Conservation (phyloP, 1,139 yeast genomes). For the Geotrichum phurueaensis region DNA sequence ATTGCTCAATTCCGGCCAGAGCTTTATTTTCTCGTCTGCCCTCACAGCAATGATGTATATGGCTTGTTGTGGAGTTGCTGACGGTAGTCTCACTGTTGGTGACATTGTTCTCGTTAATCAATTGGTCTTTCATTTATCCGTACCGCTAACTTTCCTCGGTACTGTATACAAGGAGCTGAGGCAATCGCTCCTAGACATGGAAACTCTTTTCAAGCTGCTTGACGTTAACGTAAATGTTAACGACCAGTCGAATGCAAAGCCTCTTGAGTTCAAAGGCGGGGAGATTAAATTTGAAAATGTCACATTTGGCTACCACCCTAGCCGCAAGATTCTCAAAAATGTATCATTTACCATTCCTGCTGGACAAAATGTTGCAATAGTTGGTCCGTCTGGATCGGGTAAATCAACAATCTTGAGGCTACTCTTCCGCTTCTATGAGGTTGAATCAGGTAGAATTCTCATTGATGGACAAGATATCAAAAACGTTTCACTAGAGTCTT, state of each 20-base stretch:
- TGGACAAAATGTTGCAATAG: slow-evolving; percentile 85
- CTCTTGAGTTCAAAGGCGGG: slow-evolving; percentile 51
- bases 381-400: slow-evolving; percentile 94
- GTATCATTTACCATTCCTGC: slow-evolving; percentile 84
- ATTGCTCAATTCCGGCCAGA: slow-evolving; percentile 85
- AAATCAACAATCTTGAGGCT: slow-evolving; percentile 83
- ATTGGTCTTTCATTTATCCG: slow-evolving; percentile 88
- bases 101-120: slow-evolving; percentile 92
- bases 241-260: slow-evolving; percentile 57
- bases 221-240: slow-evolving; percentile 62
- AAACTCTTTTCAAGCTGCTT: slow-evolving; percentile 76
- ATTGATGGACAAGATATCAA: slow-evolving; percentile 88
- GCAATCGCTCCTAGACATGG: slow-evolving; percentile 91
- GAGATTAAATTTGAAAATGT: slow-evolving; percentile 88
- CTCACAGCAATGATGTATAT: slow-evolving; percentile 96
- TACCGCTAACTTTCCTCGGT: slow-evolving; percentile 89
- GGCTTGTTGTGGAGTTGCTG: slow-evolving; percentile 92
- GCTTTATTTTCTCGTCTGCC: slow-evolving; percentile 82
- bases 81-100: slow-evolving; percentile 82
- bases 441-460: slow-evolving; percentile 64
- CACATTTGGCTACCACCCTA: slow-evolving; percentile 85
- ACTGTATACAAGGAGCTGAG: slow-evolving; percentile 91
- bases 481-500: slow-evolving; percentile 65
- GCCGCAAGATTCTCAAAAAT: slow-evolving; percentile 74
- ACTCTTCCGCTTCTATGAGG: slow-evolving; percentile 86